Base-by-base conservation (phyloP, 768 basidiomycete genomes). In the Collybia sp. region DNA sequence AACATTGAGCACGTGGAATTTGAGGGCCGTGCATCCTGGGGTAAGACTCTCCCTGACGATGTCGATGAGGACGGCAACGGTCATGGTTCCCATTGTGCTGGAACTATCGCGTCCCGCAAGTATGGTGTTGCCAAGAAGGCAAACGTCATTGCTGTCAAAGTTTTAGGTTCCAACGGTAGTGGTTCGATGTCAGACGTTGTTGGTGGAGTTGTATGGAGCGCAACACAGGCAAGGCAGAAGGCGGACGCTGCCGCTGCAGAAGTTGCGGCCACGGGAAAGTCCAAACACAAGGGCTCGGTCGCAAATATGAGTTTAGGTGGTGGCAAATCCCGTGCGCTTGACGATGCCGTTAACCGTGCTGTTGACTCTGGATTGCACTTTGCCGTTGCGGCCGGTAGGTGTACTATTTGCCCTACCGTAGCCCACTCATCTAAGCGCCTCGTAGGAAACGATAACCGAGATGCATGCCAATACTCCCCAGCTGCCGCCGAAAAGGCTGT, bases 251-350 rank as follows among this genome's bases (percentile, higher is more conserved):
- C 91, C 13, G 70, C 67, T 6, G 75, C 76, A 10, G 90, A 94
- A 62, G 61, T 77, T 50, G 76, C 71, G 43, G 73, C 76, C 25
- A 92, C 89, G 15, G 88, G 90, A 44, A 83, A 78, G 70, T 87
- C 85, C 45, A 69, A 68, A 37, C 89, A 95, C 77, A 94, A 93
- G 72, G 96, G 96, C 17, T 93, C 92, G 13, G 93, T 94, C 44
- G 90, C 86, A 42, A 95, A 95, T 76, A 96, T 99, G 96, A 88
- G 85, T 63, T 85, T 99, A 43, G 96, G 96, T 52, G 96, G 96
- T 57, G 91, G 92, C 48, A 95, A 94, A 72, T 91, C 89, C 5
- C 76, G 70, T 16, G 79, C 89, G 30, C 77, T 98, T 43, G 93
- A 99, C 52, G 74, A 76, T 17, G 82, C 85, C 43, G 92, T 99